A percentile compares a stretch with the other conserved stretches of the same genome.
These are phyloP conservation scores for Prunus armeniaca DNA, from an alignment of 306 rosid species.

Conservation along the genomic window DNA sequence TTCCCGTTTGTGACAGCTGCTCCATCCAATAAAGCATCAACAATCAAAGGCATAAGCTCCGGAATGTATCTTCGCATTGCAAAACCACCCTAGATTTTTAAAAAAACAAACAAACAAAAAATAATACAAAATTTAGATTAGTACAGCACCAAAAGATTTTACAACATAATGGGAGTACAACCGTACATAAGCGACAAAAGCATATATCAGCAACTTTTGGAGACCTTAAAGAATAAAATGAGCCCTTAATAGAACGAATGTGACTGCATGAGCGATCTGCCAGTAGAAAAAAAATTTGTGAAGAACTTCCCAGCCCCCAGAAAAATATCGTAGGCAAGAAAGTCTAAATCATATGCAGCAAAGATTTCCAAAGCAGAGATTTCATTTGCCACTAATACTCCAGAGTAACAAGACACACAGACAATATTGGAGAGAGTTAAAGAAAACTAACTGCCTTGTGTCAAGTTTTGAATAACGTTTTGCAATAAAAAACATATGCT, in stretches of 20 bases:
- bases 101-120: neutral
- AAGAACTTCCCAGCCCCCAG: too few relatives aligned
- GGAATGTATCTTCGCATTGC: constrained; percentile 97
- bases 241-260: neutral
- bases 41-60: constrained; percentile 97
- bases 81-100: constrained; percentile 69
- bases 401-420: neutral
- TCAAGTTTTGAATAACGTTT: neutral
- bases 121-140: neutral
- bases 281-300: neutral
- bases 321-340: too few relatives aligned
- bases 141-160: neutral
- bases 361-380: neutral
- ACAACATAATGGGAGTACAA: neutral
- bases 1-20: constrained; percentile 89
- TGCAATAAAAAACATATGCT: neutral
- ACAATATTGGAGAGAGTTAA: neutral
- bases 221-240: neutral
- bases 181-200: neutral
- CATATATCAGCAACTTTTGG: neutral
- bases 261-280: neutral
- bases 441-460: neutral
- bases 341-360: too few relatives aligned
- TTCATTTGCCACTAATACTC: neutral
- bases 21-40: constrained; percentile 95